A percentile compares a stretch with the other conserved stretches of the same genome.
phyloP scores from a whole-genome alignment of 371 early-diverging fungal species.

The Rhizomucor miehei region DNA sequence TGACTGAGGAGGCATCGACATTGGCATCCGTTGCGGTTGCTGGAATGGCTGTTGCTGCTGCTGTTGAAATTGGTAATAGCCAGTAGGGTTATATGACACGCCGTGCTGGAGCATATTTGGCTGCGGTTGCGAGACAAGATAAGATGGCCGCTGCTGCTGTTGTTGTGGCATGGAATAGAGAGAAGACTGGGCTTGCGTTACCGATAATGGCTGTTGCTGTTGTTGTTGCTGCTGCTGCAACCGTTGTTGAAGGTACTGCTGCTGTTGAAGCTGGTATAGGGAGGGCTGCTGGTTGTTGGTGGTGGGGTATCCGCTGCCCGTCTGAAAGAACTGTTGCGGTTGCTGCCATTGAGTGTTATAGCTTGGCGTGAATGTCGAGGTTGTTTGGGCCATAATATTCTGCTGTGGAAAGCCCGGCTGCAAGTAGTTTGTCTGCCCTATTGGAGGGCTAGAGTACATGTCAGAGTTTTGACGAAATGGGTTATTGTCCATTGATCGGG shows the following conservation, averaged over 20 bases:
- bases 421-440: slow-evolving; percentile 13
- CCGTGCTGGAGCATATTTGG: too few species aligned
- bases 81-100: slow-evolving; percentile 1
- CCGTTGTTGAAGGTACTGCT: slow-evolving; percentile 12
- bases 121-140: too few species aligned
- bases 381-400: not conserved
- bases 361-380: slow-evolving; percentile 10
- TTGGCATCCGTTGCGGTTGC: not conserved
- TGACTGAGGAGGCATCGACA: not conserved
- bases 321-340: slow-evolving; percentile 28
- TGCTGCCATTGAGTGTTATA: slow-evolving; percentile 22
- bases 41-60: slow-evolving; percentile 8
- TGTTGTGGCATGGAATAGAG: too few species aligned
- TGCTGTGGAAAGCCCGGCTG: slow-evolving; percentile 4
- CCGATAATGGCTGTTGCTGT: too few species aligned
- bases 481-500: slow-evolving; percentile 29
- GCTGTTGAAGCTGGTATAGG: slow-evolving; percentile 26
- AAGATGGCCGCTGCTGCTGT: too few species aligned
- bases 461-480: slow-evolving; percentile 28
- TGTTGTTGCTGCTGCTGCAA: not conserved
- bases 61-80: slow-evolving; percentile 19
- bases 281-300: slow-evolving; percentile 14
- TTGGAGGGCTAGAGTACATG: slow-evolving; percentile 1
- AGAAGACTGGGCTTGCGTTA: too few species aligned
- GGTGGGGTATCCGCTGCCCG: slow-evolving; percentile 9